Evolutionary conservation across 805 yeast species (phyloP), one percentile per base, ranked within the genome.

Genomic region (Candida mattraensis): DNA sequence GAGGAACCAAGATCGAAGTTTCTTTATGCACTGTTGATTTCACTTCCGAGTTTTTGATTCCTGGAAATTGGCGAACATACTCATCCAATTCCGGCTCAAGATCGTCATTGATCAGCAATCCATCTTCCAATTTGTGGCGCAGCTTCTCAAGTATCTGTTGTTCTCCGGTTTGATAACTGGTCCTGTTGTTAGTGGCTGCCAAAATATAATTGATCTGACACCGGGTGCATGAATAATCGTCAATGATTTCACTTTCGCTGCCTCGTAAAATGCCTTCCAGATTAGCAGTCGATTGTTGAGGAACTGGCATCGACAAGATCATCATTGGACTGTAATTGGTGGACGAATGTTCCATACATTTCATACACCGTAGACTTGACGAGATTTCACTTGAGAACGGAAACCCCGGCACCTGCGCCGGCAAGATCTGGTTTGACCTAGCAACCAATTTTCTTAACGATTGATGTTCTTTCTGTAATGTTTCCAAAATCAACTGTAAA

Each of bases 401-500:
- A 41, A 87, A 76, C 8, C 69, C 75, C 0, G 91, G 88, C 2
- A 78, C 51, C 5, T 14, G 11, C 16, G 13, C 24, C 18, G 26
- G n/a, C 10, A 18, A 18, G 15, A 76, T 1, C 91, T 86, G 41
- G 83, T 80, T 5, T 72, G 51, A 24, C 31, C 33, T 42, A 9
- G 28, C 50, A 8, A 47, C 47, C 33, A 64, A 64, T 30, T 61
- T 65, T 21, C 56, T 59, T 30, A 80, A 40, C 28, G 60, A 62
- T 7, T 64, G 50, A 46, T 74, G 69, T 54, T 91, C 97, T 36
- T 70, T 71, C 33, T 83, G 79, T 33, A 93, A 64, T 0, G 91
- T 80, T 51, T 89, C 95, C 15, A 91, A 63, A 14, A 89, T 70
- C 34, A 87, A 61, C 55, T 87, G 95, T 19, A 91, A 74, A 45